Evolutionary conservation across 352 stramenopile genomes (phyloP), one percentile per base, ranked within the genome.

Genomic region (Thraustochytrium sp.): DNA sequence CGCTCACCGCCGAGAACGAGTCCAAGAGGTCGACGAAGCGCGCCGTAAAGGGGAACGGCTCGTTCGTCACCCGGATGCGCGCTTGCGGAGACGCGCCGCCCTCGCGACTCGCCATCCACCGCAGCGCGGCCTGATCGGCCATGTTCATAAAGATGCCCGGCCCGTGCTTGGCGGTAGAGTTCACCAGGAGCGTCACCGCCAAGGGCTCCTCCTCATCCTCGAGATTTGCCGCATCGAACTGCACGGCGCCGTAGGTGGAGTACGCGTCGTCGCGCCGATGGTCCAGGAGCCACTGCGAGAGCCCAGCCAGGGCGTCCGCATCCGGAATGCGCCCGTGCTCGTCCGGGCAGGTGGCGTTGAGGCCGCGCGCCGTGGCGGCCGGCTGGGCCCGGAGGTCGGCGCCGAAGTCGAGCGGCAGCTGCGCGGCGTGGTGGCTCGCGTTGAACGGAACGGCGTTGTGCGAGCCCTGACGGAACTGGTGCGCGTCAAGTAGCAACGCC

Each of bases 21-120:
- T 76, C 77, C 18, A 85, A 29, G 37, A 85, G 38, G 40, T 80
- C 49, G 3, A 53, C 40, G 26, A 63, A 55, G 18, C 49, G 21
- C 2, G 36, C 29, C 21, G 77, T 85, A 46, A 85, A 85, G 11
- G 77, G 77, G 26, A 85, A 76, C 2, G 77, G 77, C 3, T 85
- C 23, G 36, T 49, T 82, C 11, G 61, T 42, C 8, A 85, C 49
- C 8, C 34, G 46, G 29, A 85, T 80, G 16, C 3, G 2, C 3
- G 54, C n/a, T 3, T 23, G 3, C 8, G n/a, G 5, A 31, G 54
- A 5, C 8, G 1, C 5, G 8, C 54, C 8, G n/a, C n/a, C n/a
- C n/a, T n/a, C n/a, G n/a, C n/a, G n/a, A n/a, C n/a, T n/a, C 5
- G 42, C 42, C 5, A 4, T 21, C 9, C 37, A 21, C 29, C 23